Evolutionary conservation across 306 rosid species (phyloP).

Genomic region (Lupinus albus): DNA sequence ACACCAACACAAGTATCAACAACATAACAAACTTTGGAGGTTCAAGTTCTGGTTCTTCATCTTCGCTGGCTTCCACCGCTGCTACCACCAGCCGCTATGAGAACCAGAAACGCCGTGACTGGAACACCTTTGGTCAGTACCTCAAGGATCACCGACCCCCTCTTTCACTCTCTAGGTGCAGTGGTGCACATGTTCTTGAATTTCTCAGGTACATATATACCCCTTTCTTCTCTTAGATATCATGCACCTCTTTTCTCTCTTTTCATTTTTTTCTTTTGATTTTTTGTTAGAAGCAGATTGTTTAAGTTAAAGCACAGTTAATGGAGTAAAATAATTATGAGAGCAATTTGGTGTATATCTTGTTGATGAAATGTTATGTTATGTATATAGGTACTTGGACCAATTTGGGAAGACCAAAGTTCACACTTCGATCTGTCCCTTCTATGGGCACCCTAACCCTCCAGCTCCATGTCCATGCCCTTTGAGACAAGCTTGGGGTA

Average conservation of each 20-base stretch:
- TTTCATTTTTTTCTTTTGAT: not conserved
- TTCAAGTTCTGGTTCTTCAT: constrained; percentile 45
- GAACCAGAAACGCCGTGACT: constrained; percentile 96
- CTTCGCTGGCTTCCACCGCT: constrained; percentile 40
- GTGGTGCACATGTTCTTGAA: constrained; percentile 98
- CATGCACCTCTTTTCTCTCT: constrained; percentile 25
- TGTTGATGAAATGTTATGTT: not conserved
- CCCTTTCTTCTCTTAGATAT: not conserved
- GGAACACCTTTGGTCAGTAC: constrained; percentile 97
- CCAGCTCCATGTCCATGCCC: constrained; percentile 99
- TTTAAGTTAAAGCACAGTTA: too few relatives aligned
- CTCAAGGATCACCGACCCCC: constrained; percentile 96
- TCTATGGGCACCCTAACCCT: constrained; percentile 91
- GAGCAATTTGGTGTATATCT: not conserved
- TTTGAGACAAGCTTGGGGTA: constrained; percentile 95
- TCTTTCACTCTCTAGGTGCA: constrained; percentile 83
- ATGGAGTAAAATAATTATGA: too few relatives aligned
- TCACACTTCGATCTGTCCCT: constrained; percentile 89
- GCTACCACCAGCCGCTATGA: constrained; percentile 78
- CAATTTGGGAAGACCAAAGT: constrained; percentile 98
- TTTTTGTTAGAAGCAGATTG: too few relatives aligned
- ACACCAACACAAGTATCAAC: not conserved
- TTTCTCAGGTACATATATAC: constrained; percentile 57
- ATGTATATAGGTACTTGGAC: constrained; percentile 63
- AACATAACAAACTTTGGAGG: constrained; percentile 33